Evolutionary conservation across 1,284 basidiomycete genomes (phyloP), one percentile per base, ranked within the genome.

Genomic region (Blastosporella zonata): DNA sequence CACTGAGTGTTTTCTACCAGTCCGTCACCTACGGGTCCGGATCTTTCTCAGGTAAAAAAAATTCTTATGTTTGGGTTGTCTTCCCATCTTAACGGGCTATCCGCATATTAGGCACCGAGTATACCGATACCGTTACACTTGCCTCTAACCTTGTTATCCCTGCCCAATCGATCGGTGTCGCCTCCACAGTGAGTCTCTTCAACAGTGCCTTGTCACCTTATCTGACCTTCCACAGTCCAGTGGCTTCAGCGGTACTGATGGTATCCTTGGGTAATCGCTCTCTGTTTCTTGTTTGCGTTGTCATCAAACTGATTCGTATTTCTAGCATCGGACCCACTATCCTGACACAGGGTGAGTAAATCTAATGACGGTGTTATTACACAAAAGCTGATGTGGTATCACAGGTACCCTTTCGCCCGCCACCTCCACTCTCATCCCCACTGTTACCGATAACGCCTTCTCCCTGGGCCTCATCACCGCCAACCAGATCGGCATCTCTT

Each of bases 101-200:
- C 56, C 58, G 54, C n/a, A n/a, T n/a, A n/a, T n/a, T n/a, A 64
- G 74, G 74, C 51, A 67, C 55, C 43, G 75, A 81, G 56, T 79
- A 67, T 60, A 69, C 60, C 23, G 81, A 82, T 60, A 60, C 60
- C 17, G 71, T 77, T 22, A 70, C 69, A 2, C 52, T 77, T 41
- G 65, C 64, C 4, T 31, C 63, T 28, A 61, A 63, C 7, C 61
- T 75, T 15, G 66, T 69, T 41, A 68, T 75, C 44, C 41, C 62
- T 7, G 56, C 62, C 9, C 82, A 84, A 58, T 79, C 77, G 13
- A 81, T 84, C 50, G 82, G 54, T 27, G 82, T 79, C 47, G 81
- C 82, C 20, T 63, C 69, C 3, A 58, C 9, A 0, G 53, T 59
- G 43, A n/a, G 76, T 43, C 12, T 6, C 5, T 10, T 31, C 12